Conservation (phyloP, 2,329 filamentous ascomycete genomes). For the Pseudocercospora crystallina region DNA sequence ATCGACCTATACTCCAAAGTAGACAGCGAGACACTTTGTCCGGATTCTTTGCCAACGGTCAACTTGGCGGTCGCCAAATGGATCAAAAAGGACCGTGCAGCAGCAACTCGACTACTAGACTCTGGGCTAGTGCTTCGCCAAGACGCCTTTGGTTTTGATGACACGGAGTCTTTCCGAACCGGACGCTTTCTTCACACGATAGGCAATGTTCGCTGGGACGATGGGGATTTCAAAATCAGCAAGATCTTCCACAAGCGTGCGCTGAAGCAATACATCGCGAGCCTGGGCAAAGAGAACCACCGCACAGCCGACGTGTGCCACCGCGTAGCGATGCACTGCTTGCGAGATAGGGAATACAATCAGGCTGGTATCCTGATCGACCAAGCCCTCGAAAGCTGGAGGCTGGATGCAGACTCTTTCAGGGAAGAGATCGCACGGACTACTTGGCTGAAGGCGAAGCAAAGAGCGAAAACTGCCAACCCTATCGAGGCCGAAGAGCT, state of each 20-base stretch:
- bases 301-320: constrained; percentile 11
- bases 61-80: constrained; percentile 7
- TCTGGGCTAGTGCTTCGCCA: neutral
- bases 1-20: constrained; percentile 1
- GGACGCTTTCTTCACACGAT: constrained; percentile 11
- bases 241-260: constrained; percentile 6
- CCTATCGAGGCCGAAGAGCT: neutral
- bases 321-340: constrained; percentile 4
- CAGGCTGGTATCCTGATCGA: constrained; percentile 2
- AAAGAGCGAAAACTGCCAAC: neutral
- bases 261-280: neutral
- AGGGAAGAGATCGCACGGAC: constrained; percentile 6
- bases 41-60: constrained; percentile 1
- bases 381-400: constrained; percentile 11
- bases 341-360: neutral
- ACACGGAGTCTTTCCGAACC: constrained; percentile 4
- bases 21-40: neutral
- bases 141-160: constrained; percentile 2
- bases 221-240: neutral
- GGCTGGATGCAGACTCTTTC: neutral
- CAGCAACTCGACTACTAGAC: neutral
- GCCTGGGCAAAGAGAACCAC: constrained; percentile 3
- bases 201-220: constrained; percentile 8
- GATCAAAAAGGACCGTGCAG: neutral
- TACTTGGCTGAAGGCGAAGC: constrained; percentile 8